Evolutionary conservation across 192 early-diverging fungal species (phyloP).

Genomic region (Umbelopsis isabellina): DNA sequence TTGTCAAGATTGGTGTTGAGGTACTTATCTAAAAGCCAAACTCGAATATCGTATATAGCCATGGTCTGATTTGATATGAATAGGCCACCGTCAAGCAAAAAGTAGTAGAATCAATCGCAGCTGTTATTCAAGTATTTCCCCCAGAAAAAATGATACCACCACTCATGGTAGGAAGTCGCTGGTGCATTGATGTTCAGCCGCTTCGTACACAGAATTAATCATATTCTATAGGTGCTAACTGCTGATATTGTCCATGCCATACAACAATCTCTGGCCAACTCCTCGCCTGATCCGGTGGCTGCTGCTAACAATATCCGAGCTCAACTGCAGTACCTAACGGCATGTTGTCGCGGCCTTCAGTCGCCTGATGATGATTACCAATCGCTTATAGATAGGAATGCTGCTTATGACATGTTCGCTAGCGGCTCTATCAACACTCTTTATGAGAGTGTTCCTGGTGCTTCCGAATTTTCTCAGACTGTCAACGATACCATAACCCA

Average conservation of each 20-base stretch:
- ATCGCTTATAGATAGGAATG: conserved; percentile 25
- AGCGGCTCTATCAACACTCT: conserved; percentile 29
- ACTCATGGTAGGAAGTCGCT: conserved; percentile 43
- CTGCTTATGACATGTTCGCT: conserved; percentile 36
- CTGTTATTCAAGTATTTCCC: conserved; percentile 47
- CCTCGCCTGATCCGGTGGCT: conserved; percentile 28
- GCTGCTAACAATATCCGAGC: conserved; percentile 39
- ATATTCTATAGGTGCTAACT: conserved; percentile 29
- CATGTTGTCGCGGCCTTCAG: conserved; percentile 56
- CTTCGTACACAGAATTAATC: too few relatives aligned
- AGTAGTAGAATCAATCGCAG: conserved; percentile 48
- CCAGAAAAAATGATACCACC: conserved; percentile 41
- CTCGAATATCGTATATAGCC: too few relatives aligned
- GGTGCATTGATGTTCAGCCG: too few relatives aligned
- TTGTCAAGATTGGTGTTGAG: conserved; percentile 33
- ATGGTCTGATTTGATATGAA: not conserved
- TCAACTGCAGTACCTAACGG: conserved; percentile 52
- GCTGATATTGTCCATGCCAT: conserved; percentile 31
- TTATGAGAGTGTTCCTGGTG: conserved; percentile 27
- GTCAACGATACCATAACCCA: conserved; percentile 48
- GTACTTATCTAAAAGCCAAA: not conserved
- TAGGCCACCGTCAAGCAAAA: conserved; percentile 44
- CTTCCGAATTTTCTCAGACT: conserved; percentile 40
- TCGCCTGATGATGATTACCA: conserved; percentile 55
- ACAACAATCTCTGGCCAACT: not conserved